Evolutionary conservation across 1,284 basidiomycete species (phyloP).

Genomic region (Lentinula novae-zelandiae): DNA sequence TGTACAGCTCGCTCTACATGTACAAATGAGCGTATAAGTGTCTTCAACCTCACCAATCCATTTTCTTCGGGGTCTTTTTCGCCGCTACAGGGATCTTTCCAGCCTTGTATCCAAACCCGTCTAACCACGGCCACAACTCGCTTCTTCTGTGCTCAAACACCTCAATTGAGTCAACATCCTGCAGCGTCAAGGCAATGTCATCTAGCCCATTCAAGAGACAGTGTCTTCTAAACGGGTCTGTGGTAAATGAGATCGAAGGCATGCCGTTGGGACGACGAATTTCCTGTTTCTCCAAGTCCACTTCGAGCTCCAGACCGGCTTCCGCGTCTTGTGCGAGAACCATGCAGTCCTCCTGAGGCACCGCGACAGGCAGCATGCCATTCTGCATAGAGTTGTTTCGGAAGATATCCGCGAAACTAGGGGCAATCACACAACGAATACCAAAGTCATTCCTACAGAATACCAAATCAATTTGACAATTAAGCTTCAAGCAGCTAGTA

Average conservation of each 20-base stretch:
- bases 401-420: slow-evolving; percentile 96
- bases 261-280: slow-evolving; percentile 77
- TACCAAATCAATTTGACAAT: slow-evolving; percentile 23
- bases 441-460: slow-evolving; percentile 79
- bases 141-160: slow-evolving; percentile 77
- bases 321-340: slow-evolving; percentile 80
- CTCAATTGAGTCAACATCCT: slow-evolving; percentile 66
- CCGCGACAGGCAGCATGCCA: slow-evolving; percentile 85
- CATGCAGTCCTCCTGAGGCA: slow-evolving; percentile 77
- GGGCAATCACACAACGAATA: slow-evolving; percentile 89
- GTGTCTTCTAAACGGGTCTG: slow-evolving; percentile 87
- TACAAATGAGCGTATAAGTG: not conserved
- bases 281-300: slow-evolving; percentile 88
- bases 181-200: slow-evolving; percentile 90
- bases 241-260: slow-evolving; percentile 69
- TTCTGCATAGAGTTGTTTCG: slow-evolving; percentile 93
- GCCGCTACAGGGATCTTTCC: slow-evolving; percentile 62
- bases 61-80: slow-evolving; percentile 48
- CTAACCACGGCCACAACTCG: slow-evolving; percentile 87
- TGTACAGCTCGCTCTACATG: too few relatives aligned
- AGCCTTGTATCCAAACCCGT: slow-evolving; percentile 87
- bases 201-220: slow-evolving; percentile 93
- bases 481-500: not conserved
- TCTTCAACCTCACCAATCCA: slow-evolving; percentile 68
- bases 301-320: slow-evolving; percentile 77